These are phyloP conservation scores for Henckelia pumila DNA, from an alignment of 257 asterid species.

Conservation along the genomic window DNA sequence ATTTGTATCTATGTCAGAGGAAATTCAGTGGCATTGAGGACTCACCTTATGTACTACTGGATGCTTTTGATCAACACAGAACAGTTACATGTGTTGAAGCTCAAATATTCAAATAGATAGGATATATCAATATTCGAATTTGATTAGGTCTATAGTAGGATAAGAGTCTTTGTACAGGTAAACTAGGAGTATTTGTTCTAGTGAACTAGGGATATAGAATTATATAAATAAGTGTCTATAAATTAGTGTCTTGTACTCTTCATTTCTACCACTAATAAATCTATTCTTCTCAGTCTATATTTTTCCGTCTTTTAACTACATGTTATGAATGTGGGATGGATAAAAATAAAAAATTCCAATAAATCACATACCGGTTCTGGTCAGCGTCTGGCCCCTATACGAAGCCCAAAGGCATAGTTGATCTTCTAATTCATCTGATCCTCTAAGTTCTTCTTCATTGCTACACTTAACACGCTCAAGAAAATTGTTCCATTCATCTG, in stretches of 20 bases:
- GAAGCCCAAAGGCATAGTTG: constrained; percentile 98
- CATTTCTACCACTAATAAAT: too few relatives aligned
- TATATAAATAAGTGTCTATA: too few relatives aligned
- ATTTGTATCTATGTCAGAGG: neutral
- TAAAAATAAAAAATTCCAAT: neutral
- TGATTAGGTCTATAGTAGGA: too few relatives aligned
- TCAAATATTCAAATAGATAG: too few relatives aligned
- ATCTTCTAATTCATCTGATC: constrained; percentile 76
- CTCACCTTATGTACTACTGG: neutral
- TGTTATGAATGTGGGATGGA: neutral
- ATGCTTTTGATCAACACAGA: neutral
- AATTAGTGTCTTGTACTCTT: too few relatives aligned
- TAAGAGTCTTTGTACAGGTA: too few relatives aligned
- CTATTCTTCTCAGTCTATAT: too few relatives aligned
- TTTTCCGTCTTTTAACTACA: too few relatives aligned
- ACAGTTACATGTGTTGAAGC: neutral
- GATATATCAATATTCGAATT: too few relatives aligned
- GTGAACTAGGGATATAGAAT: too few relatives aligned
- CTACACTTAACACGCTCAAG: constrained; percentile 70
- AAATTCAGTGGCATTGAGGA: constrained; percentile 4
- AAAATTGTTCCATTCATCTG: constrained; percentile 98
- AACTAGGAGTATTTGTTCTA: too few relatives aligned
- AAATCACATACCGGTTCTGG: constrained; percentile 68
- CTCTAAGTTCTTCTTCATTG: constrained; percentile 80
- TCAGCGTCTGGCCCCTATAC: constrained; percentile 94